Evolutionary conservation across 306 rosid genomes (phyloP).

Genomic region (Pyrus communis): DNA sequence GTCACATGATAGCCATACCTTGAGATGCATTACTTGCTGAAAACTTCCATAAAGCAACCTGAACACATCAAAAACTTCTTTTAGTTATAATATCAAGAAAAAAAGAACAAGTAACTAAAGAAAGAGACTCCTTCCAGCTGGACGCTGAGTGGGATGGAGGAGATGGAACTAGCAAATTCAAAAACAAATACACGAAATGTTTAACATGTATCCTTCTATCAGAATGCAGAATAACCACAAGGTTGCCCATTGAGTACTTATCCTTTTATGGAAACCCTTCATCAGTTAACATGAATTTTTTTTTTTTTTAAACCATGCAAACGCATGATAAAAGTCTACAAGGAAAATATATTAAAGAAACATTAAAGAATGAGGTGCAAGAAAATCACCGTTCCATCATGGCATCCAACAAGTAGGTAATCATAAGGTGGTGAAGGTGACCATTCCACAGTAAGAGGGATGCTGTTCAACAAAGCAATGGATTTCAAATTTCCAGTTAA

Average conservation of each 20-base stretch:
- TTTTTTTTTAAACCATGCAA: neutral
- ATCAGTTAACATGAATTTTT: too few relatives aligned
- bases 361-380: neutral
- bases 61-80: constrained; percentile 20
- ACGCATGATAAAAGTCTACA: neutral
- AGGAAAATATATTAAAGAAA: constrained; percentile 6
- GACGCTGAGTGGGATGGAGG: neutral
- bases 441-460: constrained; percentile 93
- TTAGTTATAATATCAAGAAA: constrained; percentile 21
- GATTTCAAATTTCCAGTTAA: neutral
- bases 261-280: too few relatives aligned
- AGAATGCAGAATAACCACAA: too few relatives aligned
- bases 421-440: constrained; percentile 71
- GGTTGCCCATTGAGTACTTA: too few relatives aligned
- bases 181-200: neutral
- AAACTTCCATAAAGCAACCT: constrained; percentile 96
- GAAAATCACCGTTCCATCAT: constrained; percentile 83
- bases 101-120: constrained; percentile 1
- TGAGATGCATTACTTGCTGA: constrained; percentile 40
- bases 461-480: constrained; percentile 45
- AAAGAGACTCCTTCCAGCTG: neutral
- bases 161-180: neutral
- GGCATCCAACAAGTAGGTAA: constrained; percentile 82
- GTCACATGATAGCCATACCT: constrained; percentile 42
- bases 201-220: neutral